Base-by-base conservation (phyloP, 768 basidiomycete genomes). In the Pulveroboletus sp. region DNA sequence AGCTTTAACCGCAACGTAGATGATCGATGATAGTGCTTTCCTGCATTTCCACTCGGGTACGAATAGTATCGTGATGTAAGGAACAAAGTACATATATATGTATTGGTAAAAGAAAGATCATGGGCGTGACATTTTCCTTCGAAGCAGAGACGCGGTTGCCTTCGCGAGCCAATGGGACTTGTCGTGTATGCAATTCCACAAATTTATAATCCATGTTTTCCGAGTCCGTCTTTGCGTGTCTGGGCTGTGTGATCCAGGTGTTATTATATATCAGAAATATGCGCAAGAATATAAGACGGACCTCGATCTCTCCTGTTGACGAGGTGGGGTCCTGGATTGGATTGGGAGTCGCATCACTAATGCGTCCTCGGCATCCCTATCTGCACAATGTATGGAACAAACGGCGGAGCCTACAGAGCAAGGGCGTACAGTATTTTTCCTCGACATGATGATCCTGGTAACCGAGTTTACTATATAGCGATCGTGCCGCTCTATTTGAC, bases 301-400 rank as follows among this genome's bases (percentile, higher is more conserved):
- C 62, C 53, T 52, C 16, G 49, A 32, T 46, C 34, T 45, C 21
- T 42, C 44, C 19, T 35, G 37, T 14, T 21, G 40, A 7, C 43
- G 38, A 11, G 45, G 52, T 38, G 37, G 31, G 40, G 19, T 27
- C 17, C 10, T 27, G 6, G 38, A 6, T 27, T 25, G 40, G 14
- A 61, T 31, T 6, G 17, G 41, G 11, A 64, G 32, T 27, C 57
- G 62, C 65, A 66, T 65, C 16, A 56, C 33, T 1, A 42, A 42
- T 11, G 65, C 67, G 16, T 66, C 65, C 43, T 66, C 65, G 0
- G 37, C 45, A 20, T 66, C 67, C 8, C 40, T 38, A 44, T 67
- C 67, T 68, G 42, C 20, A 45, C 14, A 33, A 10, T 2, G 23
- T 27, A 19, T 35, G 36, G 8, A 20, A 27, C 11, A 33, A 21